These are phyloP conservation scores for Sonneratia alba DNA, from an alignment of 345 rosid species.

Conservation along the genomic window DNA sequence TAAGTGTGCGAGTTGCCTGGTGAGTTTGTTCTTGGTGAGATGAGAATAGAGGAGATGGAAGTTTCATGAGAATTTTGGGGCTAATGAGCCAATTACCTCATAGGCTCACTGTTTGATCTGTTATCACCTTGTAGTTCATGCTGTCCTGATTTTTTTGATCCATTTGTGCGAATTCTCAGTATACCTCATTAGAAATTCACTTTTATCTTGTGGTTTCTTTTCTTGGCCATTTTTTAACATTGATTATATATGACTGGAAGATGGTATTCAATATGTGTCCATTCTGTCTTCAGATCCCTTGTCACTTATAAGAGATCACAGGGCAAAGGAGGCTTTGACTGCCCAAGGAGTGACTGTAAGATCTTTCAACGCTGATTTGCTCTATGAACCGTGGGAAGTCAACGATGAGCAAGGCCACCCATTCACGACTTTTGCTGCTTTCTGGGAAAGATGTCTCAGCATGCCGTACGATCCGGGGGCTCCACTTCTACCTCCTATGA, in stretches of 20 bases:
- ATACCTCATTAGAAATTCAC: neutral
- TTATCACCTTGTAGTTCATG: neutral
- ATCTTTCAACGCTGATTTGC: slow-evolving; percentile 91
- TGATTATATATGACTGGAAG: neutral
- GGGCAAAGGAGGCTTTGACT: slow-evolving; percentile 69
- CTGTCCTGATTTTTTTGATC: too few species aligned
- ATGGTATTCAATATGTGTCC: neutral
- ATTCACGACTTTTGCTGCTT: slow-evolving; percentile 62
- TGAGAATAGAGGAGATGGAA: neutral
- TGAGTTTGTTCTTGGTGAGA: neutral
- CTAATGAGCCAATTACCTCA: neutral
- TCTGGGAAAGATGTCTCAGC: slow-evolving; percentile 94
- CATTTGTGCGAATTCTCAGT: too few species aligned
- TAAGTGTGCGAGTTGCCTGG: neutral
- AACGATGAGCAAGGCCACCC: slow-evolving; percentile 71
- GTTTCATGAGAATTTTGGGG: too few species aligned
- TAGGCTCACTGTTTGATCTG: neutral
- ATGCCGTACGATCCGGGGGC: slow-evolving; percentile 97
- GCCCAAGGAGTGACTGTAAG: slow-evolving; percentile 68
- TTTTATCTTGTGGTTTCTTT: neutral
- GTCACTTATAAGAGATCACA: slow-evolving; percentile 91
- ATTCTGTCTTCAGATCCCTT: slow-evolving; percentile 57
- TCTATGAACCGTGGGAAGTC: slow-evolving; percentile 97
- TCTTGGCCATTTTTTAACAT: too few species aligned
- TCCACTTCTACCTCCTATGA: slow-evolving; percentile 96